phyloP scores from a whole-genome alignment of 2,329 filamentous ascomycete species.

The Cucurbitaria berberidis region DNA sequence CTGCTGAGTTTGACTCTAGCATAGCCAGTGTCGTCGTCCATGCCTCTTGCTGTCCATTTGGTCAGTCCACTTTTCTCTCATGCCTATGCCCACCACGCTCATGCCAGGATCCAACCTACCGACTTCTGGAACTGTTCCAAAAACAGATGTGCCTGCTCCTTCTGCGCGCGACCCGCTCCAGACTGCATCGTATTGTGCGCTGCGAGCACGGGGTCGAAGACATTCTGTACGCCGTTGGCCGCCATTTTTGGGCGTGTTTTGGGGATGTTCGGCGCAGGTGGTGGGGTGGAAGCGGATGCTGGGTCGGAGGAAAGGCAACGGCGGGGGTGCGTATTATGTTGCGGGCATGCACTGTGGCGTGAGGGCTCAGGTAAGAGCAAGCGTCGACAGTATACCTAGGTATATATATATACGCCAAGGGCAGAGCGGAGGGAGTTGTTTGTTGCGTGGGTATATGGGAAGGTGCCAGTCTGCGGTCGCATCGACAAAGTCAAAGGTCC shows the following conservation, averaged over 20 bases:
- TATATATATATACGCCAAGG: constrained; percentile 6
- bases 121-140: constrained; percentile 98
- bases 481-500: constrained; percentile 35
- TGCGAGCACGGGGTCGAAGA: constrained; percentile 83
- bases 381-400: constrained; percentile 1
- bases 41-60: constrained; percentile 72
- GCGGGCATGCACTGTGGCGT: constrained; percentile 31
- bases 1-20: constrained; percentile 75
- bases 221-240: constrained; percentile 68
- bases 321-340: constrained; percentile 32
- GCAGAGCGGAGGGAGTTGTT: constrained; percentile 16
- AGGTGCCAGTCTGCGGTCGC: constrained; percentile 29
- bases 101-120: constrained; percentile 63
- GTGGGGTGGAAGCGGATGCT: constrained; percentile 33
- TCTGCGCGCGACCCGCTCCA: constrained; percentile 78
- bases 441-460: constrained; percentile 28
- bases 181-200: constrained; percentile 91
- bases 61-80: constrained; percentile 22
- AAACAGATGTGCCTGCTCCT: constrained; percentile 89
- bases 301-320: constrained; percentile 32
- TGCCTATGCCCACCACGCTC: neutral
- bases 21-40: constrained; percentile 90
- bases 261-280: constrained; percentile 21
- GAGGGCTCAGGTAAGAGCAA: constrained; percentile 4
- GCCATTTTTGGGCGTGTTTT: constrained; percentile 64